phyloP scores from a whole-genome alignment of 208 protist species.

The Trypanosoma lewisi region DNA sequence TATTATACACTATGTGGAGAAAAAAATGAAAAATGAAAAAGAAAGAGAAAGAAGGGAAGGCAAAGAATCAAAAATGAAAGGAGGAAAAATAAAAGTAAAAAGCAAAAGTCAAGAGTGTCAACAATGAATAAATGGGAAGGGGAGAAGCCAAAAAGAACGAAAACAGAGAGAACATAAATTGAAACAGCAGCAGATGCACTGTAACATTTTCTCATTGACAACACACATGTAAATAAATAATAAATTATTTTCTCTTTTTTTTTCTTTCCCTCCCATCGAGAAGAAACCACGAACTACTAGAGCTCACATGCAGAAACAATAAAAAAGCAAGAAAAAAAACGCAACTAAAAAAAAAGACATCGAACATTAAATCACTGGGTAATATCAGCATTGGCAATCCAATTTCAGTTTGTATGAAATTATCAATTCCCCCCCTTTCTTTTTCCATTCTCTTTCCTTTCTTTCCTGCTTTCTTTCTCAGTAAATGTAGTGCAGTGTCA shows the following conservation, averaged over 20 bases:
- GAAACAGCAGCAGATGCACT: background rate
- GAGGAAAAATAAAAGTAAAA: slow-evolving; percentile 4
- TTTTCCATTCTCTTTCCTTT: slow-evolving; percentile 1
- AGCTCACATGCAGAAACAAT: no score
- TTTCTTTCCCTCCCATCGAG: no score
- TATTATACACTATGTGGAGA: background rate
- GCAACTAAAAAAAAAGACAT: no score
- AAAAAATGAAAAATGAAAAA: slow-evolving; percentile 8
- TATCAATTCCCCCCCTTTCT: background rate
- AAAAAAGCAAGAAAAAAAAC: no score
- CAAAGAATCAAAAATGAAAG: slow-evolving; percentile 8
- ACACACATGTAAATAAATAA: slow-evolving; percentile 5
- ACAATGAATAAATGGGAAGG: slow-evolving; percentile 7
- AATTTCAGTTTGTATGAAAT: no score
- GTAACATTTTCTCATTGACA: background rate
- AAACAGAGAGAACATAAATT: slow-evolving; percentile 7
- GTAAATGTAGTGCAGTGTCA: slow-evolving; percentile 64
- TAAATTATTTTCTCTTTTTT: background rate
- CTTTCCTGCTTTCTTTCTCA: background rate
- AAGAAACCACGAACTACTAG: no score
- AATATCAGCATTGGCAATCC: no score
- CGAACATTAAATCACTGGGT: no score
- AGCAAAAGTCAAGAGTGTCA: no score
- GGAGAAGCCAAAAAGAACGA: slow-evolving; percentile 5
- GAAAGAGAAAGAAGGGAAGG: slow-evolving; percentile 1